Conservation (phyloP, 2,329 filamentous ascomycete genomes). For the Fusarium fujikuroi region DNA sequence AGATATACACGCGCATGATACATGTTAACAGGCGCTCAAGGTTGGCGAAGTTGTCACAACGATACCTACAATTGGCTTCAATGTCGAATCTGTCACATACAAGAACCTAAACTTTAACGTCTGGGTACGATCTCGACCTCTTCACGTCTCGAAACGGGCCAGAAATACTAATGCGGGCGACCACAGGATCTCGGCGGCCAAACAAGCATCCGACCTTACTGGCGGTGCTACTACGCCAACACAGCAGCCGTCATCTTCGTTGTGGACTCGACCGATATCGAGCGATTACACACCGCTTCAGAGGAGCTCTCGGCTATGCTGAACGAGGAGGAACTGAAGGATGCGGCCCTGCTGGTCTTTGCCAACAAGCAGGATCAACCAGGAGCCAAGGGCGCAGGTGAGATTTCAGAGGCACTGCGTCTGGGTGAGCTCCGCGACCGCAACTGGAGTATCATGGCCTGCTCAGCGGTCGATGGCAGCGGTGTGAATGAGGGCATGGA, state of each 20-base stretch:
- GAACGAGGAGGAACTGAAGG: conserved; percentile 94
- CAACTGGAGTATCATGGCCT: conserved; percentile 99
- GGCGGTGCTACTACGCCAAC: conserved; percentile 99
- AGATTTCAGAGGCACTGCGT: conserved; percentile 93
- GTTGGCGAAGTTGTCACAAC: conserved; percentile 99
- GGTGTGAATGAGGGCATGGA: conserved; percentile 99
- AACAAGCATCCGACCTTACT: conserved; percentile 98
- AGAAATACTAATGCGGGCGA: conserved; percentile 14
- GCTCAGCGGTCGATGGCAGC: conserved; percentile 93
- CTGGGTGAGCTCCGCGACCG: conserved; percentile 92
- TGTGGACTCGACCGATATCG: conserved; percentile 97
- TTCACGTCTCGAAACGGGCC: not conserved
- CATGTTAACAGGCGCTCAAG: conserved; percentile 58
- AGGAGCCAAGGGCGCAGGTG: conserved; percentile 93
- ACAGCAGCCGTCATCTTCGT: conserved; percentile 99
- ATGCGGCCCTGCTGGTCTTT: conserved; percentile 92
- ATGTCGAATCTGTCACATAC: conserved; percentile 98
- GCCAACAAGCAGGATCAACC: conserved; percentile 99
- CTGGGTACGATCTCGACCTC: conserved; percentile 72
- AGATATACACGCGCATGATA: not conserved
- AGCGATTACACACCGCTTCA: conserved; percentile 88
- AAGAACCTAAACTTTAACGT: conserved; percentile 99
- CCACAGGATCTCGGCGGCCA: conserved; percentile 89
- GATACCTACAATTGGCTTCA: conserved; percentile 99
- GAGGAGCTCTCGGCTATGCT: conserved; percentile 96